Evolutionary conservation across 176 grass and related monocot species (phyloP), one percentile per base, ranked within the genome.

Genomic region (Musa acuminata): DNA sequence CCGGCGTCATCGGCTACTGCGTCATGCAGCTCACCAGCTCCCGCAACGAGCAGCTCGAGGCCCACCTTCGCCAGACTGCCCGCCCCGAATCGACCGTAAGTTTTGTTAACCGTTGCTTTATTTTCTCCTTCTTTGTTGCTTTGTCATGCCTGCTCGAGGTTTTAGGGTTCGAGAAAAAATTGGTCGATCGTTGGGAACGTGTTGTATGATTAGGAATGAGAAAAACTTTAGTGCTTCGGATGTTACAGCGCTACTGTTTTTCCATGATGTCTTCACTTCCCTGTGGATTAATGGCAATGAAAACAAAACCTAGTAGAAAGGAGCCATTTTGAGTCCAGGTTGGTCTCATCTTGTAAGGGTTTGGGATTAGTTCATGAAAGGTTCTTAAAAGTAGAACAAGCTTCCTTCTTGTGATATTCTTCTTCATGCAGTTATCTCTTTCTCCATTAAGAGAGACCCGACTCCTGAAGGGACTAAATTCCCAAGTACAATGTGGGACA

Each of bases 11-110:
- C n/a, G 90, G 94, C 17, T 93, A 90, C 80, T 83, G 84, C 82
- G 90, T 98, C 68, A 98, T 98, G 94, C 85, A 90, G 66, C 66
- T 85, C 82, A 98, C 94, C 75, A 85, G 79, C 75, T 91, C 94
- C 73, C 86, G 90, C 74, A 81, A 87, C 77, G 94, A 93, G 10
- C 69, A 91, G 50, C 94, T 98, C 72, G 83, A 98, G 82, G 85
- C 90, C 21, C 85, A 89, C 21, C 94, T 97, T 75, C 87, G 94
- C 83, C 85, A 82, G 55, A 93, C 75, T 11, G 86, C 87, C 58
- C 79, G 84, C 17, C 94, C 87, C 12, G 90, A 93, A 48, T 84
- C 90, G 67, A 80, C 74, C 11, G 9, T 51, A 59, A 0, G 21
- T 77, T 27, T 13, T 43, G 35, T 27, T 27, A 12, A 17, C 13